A percentile compares a stretch with the other conserved stretches of the same genome.
Evolutionary conservation across 2,329 filamentous ascomycete genomes (phyloP).

Genomic region (Aphanocladium album): DNA sequence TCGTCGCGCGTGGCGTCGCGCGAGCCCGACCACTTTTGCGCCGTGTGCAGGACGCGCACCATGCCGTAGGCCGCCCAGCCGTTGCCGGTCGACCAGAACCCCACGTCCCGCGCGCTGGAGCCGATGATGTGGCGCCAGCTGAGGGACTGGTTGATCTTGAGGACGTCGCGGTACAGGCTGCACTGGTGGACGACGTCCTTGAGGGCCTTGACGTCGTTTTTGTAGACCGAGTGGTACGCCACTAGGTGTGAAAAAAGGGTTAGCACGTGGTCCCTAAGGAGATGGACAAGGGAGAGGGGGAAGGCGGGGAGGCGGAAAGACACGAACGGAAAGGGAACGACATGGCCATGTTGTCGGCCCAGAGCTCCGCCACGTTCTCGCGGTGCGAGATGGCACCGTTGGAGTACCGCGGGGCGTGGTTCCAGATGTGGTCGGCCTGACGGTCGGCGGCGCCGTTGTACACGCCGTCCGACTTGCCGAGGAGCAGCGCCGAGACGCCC

Average conservation of each 20-base stretch:
- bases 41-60: slow-evolving; percentile 15
- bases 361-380: slow-evolving; percentile 14
- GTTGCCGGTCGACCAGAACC: slow-evolving; percentile 16
- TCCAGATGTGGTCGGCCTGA: slow-evolving; percentile 12
- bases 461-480: slow-evolving; percentile 14
- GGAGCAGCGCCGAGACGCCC: slow-evolving; percentile 15
- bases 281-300: not conserved
- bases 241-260: not conserved
- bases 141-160: slow-evolving; percentile 11
- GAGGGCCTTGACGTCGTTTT: slow-evolving; percentile 12
- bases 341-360: slow-evolving; percentile 17
- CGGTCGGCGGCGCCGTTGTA: slow-evolving; percentile 14
- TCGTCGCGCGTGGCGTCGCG: not conserved
- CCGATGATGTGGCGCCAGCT: slow-evolving; percentile 17
- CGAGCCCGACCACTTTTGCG: slow-evolving; percentile 15
- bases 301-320: not conserved
- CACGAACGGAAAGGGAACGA: slow-evolving; percentile 16
- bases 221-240: slow-evolving; percentile 7
- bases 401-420: slow-evolving; percentile 6
- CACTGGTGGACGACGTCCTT: slow-evolving; percentile 11
- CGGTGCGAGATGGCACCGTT: slow-evolving; percentile 16
- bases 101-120: slow-evolving; percentile 15
- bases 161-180: slow-evolving; percentile 14
- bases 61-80: slow-evolving; percentile 16
- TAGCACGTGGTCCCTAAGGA: not conserved